Percentiles rank a stretch among this genome's conserved stretches.
Evolutionary conservation across 139 green algal genomes (phyloP).

Genomic region (Diplosphaera chodatii): DNA sequence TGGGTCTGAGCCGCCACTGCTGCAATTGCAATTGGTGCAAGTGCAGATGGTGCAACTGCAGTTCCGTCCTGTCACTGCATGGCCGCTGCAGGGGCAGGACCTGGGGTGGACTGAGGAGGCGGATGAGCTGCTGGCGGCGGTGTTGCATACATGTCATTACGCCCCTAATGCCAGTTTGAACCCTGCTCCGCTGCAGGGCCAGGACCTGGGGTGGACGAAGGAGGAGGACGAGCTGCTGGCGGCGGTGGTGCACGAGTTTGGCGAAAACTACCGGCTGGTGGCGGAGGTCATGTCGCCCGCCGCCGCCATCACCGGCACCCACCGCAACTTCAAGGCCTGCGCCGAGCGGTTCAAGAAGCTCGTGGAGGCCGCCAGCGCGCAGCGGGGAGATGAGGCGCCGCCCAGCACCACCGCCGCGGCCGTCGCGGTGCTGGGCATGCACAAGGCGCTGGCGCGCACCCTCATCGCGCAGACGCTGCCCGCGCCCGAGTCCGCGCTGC

Average conservation of each 20-base stretch:
- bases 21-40: too few relatives aligned
- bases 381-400: background rate
- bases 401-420: constrained; percentile 28
- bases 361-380: constrained; percentile 4
- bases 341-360: constrained; percentile 31
- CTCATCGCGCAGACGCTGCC: constrained; percentile 33
- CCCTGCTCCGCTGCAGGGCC: too few relatives aligned
- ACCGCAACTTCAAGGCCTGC: constrained; percentile 37
- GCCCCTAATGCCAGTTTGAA: too few relatives aligned
- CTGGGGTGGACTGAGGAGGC: too few relatives aligned
- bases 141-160: too few relatives aligned
- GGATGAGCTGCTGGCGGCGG: too few relatives aligned
- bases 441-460: constrained; percentile 23
- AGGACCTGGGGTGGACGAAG: constrained; percentile 22
- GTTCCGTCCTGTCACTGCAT: too few relatives aligned
- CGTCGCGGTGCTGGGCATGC: constrained; percentile 12
- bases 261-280: constrained; percentile 61
- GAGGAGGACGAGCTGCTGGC: constrained; percentile 58
- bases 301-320: constrained; percentile 44
- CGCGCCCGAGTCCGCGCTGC: constrained; percentile 27
- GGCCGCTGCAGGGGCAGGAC: too few relatives aligned
- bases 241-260: constrained; percentile 66
- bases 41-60: too few relatives aligned
- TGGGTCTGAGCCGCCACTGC: too few relatives aligned
- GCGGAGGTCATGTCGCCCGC: constrained; percentile 46